Base-by-base conservation (phyloP, 768 basidiomycete species). In the Macrocybe gigantea region DNA sequence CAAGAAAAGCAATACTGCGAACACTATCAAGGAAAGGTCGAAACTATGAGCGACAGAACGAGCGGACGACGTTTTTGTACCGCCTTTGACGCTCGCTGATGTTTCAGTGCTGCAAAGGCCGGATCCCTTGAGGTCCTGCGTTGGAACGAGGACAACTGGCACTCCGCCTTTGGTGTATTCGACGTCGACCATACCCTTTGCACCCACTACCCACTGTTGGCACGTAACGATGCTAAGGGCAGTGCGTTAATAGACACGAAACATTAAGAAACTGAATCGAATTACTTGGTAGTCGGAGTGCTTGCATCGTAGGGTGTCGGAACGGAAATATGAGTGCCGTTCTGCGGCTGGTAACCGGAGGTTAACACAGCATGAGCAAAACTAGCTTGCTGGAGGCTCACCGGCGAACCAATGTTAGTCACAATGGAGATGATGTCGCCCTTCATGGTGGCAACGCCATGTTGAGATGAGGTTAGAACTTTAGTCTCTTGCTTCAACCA, bases 371-470 rank as follows among this genome's bases (percentile, higher is more conserved):
- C 22, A 4, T 22, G 22, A 22, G 22, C 22, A 22, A 22, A 7
- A 38, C 15, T 6, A 11, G 36, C 13, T 32, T 5, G 43, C 12
- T 31, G 22, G 13, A 52, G 32, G 37, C 41, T 47, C 59, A 86
- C 85, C 14, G 85, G 83, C 47, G 84, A 85, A 32, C 85, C 88
- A 50, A 88, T 78, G 64, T 83, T 86, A 15, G 84, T 88, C 52
- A 83, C 52, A 36, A 88, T 63, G 9, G 79, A 72, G 42, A 86
- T 66, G 7, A 85, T 74, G 13, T 69, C 57, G 9, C 83, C 85
- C 56, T 85, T 88, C 66, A 77, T 73, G 50, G 88, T 64, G 12
- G 77, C 81, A n/a, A 88, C 63, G 30, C 79, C 78, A 49, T 77
- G 61, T 7, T 67, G 56, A 36, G 74, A 75, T 11, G 68, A 57